Evolutionary conservation across 768 basidiomycete species (phyloP).

Genomic region (Trametes cubensis): DNA sequence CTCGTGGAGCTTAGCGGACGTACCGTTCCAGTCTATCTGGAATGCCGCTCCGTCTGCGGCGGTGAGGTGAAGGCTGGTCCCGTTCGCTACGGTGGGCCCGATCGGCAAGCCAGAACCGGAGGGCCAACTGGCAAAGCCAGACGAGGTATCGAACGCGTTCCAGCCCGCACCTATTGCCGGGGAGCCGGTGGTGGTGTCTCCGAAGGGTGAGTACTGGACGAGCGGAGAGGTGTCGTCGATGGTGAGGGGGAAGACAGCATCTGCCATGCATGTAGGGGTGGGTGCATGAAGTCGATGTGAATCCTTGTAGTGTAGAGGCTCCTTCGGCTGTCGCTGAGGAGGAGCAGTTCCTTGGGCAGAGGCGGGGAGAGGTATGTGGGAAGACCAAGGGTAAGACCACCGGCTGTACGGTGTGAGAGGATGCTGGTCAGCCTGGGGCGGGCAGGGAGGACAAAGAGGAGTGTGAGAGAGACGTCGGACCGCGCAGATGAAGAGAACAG

Average conservation of each 20-base stretch:
- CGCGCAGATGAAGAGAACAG: conserved; percentile 3
- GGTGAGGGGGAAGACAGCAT: conserved; percentile 41
- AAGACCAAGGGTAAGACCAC: not conserved
- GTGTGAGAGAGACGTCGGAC: not conserved
- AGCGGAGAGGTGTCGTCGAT: conserved; percentile 71
- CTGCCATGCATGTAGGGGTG: conserved; percentile 41
- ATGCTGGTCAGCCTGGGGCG: not conserved
- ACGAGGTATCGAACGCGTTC: conserved; percentile 61
- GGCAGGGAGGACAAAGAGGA: not conserved
- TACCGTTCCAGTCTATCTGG: conserved; percentile 64
- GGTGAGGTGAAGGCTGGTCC: conserved; percentile 66
- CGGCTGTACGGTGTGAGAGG: not conserved
- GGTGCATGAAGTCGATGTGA: not conserved
- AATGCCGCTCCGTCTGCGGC: conserved; percentile 58
- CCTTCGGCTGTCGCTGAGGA: not conserved
- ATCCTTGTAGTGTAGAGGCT: not conserved
- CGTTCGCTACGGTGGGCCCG: conserved; percentile 45
- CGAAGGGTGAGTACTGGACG: conserved; percentile 61
- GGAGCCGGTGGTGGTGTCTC: conserved; percentile 49
- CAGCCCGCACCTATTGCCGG: conserved; percentile 60
- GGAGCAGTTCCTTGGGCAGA: not conserved
- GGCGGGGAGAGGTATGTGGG: not conserved
- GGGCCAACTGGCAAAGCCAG: conserved; percentile 46
- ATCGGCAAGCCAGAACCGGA: conserved; percentile 23
- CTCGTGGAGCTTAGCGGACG: conserved; percentile 27